A percentile compares a stretch with the other conserved stretches of the same genome.
These are phyloP conservation scores for Hygrocybe punicea DNA, from an alignment of 768 basidiomycete species.

Conservation along the genomic window DNA sequence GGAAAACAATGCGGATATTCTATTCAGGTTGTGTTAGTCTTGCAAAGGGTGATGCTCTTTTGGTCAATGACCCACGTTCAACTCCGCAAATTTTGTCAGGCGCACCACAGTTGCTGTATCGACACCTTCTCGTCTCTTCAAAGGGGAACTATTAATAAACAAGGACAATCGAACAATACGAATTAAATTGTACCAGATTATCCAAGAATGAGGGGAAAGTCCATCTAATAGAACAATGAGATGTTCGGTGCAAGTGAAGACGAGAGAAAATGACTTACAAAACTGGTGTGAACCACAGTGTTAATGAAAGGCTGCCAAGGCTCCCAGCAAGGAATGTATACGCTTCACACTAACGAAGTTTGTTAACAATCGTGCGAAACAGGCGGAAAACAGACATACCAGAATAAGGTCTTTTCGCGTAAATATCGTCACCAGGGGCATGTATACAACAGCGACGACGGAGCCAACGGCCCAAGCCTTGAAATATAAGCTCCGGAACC, in stretches of 20 bases:
- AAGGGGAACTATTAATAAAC: conserved; percentile 1
- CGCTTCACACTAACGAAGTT: conserved; percentile 54
- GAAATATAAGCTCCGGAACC: conserved; percentile 77
- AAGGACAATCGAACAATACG: neutral
- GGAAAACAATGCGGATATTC: conserved; percentile 70
- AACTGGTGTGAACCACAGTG: conserved; percentile 70
- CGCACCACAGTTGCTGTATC: conserved; percentile 65
- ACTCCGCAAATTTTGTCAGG: conserved; percentile 74
- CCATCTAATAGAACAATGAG: conserved; percentile 42
- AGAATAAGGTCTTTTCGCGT: conserved; percentile 57
- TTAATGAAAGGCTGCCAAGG: conserved; percentile 64
- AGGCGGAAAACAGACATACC: conserved; percentile 36
- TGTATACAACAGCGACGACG: conserved; percentile 51
- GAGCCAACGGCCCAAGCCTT: conserved; percentile 71
- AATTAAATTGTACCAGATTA: conserved; percentile 47
- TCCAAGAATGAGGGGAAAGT: conserved; percentile 63
- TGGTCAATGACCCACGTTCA: conserved; percentile 55
- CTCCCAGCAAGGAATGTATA: conserved; percentile 68
- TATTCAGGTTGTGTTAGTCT: conserved; percentile 23
- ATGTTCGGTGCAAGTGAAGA: conserved; percentile 3
- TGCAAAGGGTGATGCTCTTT: too few relatives aligned
- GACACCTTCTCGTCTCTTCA: conserved; percentile 59
- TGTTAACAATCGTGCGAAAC: conserved; percentile 4
- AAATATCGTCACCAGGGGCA: conserved; percentile 68
- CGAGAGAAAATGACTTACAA: conserved; percentile 42